Conservation (phyloP, 345 rosid species). For the Dipteronia sinensis region DNA sequence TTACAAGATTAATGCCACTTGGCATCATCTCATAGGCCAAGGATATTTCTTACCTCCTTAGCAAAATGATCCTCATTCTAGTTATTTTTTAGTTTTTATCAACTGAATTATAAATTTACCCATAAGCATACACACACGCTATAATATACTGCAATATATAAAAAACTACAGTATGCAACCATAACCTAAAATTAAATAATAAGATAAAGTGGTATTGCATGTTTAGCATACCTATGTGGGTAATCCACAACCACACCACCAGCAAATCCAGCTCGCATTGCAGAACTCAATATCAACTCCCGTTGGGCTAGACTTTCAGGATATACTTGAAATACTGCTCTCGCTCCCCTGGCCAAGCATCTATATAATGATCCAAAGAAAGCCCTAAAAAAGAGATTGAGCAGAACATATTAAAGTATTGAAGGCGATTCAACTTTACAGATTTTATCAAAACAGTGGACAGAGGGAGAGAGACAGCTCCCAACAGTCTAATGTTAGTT, state of each 20-base stretch:
- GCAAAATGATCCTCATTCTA: neutral
- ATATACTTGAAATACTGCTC: conserved; percentile 89
- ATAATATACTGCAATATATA: neutral
- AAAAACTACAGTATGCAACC: neutral
- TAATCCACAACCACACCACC: conserved; percentile 92
- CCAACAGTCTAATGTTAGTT: neutral
- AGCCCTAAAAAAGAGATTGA: conserved; percentile 46
- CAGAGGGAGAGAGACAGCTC: neutral
- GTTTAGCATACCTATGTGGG: conserved; percentile 74
- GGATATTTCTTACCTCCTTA: neutral
- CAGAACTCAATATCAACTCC: conserved; percentile 75
- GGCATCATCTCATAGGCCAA: neutral
- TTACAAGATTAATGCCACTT: neutral
- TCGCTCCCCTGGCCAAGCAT: conserved; percentile 86
- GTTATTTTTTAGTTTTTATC: neutral
- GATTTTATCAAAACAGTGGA: neutral
- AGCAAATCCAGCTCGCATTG: conserved; percentile 90
- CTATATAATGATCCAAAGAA: conserved; percentile 85
- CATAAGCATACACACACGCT: neutral
- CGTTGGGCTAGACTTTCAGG: conserved; percentile 85
- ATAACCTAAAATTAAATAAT: neutral
- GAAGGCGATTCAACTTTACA: neutral
- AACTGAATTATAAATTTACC: neutral
- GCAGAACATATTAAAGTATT: neutral
- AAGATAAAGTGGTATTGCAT: neutral